Base-by-base conservation (phyloP, 192 early-diverging fungal species). In the Endogone sp. region DNA sequence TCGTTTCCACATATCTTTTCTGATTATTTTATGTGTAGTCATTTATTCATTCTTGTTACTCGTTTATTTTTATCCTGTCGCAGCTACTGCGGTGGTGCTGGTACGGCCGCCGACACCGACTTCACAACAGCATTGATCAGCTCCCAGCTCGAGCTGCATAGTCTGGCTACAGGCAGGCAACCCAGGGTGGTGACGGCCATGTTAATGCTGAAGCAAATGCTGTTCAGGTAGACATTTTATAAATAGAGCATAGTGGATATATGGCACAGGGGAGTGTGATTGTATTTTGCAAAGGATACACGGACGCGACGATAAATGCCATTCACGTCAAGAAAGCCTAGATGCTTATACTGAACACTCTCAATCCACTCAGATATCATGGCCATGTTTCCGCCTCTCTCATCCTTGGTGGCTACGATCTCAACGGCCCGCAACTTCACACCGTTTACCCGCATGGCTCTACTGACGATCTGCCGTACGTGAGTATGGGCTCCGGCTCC, bases 101-200 rank as follows among this genome's bases (percentile, higher is more conserved):
- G 97, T 71, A 99, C 97, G 20, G 97, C 97, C n/a, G 97, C 97
- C 25, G 97, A 99, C 84, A 97, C 96, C 27, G 94, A 96, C 76
- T 94, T 93, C 75, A 95, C 96, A 4, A 99, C 95, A 30, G 86
- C 84, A 65, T 83, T 98, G 77, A 94, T 98, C 72, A 89, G 90
- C 67, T 95, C 93, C 74, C 92, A 97, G 76, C 84, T 99, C 63
- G 97, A 96, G 74, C 84, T 99, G 66, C 97, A 99, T 76, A 77
- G 91, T 56, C 84, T 99, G 56, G 81, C 84, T 28, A 99, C 97
- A 13, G 95, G 94, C 32, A 85, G 97, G 63, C 76, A 94, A 71
- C 78, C 93, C 27, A 85, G 97, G 28, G 93, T 98, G 31, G 88
- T 86, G 29, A 96, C 97, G 11, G 95, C 95, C 66, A 91, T 96